phyloP scores from a whole-genome alignment of 1,284 basidiomycete genomes.

The Microbotryomycetes sp. region DNA sequence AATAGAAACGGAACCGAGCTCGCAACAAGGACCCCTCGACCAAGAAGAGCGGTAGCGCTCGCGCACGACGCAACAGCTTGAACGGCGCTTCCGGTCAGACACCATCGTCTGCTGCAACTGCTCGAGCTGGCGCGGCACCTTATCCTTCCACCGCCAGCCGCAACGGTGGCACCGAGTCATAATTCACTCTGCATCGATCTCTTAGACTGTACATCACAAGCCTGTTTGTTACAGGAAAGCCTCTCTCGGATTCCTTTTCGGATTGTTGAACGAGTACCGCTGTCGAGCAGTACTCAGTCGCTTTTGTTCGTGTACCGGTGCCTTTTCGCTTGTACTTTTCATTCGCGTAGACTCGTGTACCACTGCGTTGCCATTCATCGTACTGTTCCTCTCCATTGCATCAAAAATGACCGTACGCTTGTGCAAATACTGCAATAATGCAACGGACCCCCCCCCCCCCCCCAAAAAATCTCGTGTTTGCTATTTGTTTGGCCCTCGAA shows the following conservation, averaged over 20 bases:
- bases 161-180: neutral
- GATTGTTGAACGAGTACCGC: neutral
- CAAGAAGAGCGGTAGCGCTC: slow-evolving; percentile 12
- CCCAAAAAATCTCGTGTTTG: too few species aligned
- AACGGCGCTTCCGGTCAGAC: neutral
- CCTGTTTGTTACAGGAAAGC: neutral
- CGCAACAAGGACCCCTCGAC: slow-evolving; percentile 13
- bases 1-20: slow-evolving; percentile 25
- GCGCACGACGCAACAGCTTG: slow-evolving; percentile 10
- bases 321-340: too few species aligned
- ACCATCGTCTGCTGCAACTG: neutral
- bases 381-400: too few species aligned
- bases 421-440: too few species aligned
- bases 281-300: neutral
- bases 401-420: too few species aligned
- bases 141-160: slow-evolving; percentile 5
- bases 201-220: too few species aligned
- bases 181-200: too few species aligned
- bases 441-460: too few species aligned
- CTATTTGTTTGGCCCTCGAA: too few species aligned
- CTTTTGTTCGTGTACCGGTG: neutral
- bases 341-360: too few species aligned
- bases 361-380: too few species aligned
- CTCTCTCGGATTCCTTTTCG: neutral
- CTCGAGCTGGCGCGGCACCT: neutral